These are phyloP conservation scores for Tilletiopsis washingtonensis DNA, from an alignment of 1,284 basidiomycete genomes.

Conservation along the genomic window DNA sequence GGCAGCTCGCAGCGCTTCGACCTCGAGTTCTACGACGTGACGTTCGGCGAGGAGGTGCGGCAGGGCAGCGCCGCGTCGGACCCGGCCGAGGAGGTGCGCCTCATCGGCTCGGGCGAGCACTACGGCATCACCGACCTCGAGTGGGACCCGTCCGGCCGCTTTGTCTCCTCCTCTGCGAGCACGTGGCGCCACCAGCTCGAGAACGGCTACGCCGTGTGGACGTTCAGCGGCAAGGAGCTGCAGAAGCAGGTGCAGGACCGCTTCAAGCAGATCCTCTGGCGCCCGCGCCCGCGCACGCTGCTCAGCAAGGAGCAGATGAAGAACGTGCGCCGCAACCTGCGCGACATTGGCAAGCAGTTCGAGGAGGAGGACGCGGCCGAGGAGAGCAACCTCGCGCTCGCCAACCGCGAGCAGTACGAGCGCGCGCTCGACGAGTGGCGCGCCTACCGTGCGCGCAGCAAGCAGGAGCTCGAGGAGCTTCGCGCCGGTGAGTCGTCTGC, in stretches of 20 bases:
- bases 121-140: constrained; percentile 97
- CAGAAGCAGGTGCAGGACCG: constrained; percentile 80
- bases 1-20: constrained; percentile 93
- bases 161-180: constrained; percentile 84
- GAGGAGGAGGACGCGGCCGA: constrained; percentile 96
- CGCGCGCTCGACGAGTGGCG: constrained; percentile 97
- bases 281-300: constrained; percentile 80
- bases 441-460: constrained; percentile 61
- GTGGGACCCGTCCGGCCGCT: constrained; percentile 96
- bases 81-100: constrained; percentile 70
- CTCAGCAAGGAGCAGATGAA: constrained; percentile 83
- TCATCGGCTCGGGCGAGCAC: constrained; percentile 78
- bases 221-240: constrained; percentile 90
- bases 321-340: constrained; percentile 77
- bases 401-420: constrained; percentile 82
- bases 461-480: constrained; percentile 27
- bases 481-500: too few species aligned
- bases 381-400: constrained; percentile 86
- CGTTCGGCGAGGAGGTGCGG: constrained; percentile 66
- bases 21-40: constrained; percentile 97
- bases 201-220: constrained; percentile 94
- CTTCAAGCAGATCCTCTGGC: constrained; percentile 99
- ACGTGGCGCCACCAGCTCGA: constrained; percentile 94
- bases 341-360: constrained; percentile 83
- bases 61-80: constrained; percentile 57